phyloP scores from a whole-genome alignment of 2,329 filamentous ascomycete genomes.

The Fusarium sulawesiense region DNA sequence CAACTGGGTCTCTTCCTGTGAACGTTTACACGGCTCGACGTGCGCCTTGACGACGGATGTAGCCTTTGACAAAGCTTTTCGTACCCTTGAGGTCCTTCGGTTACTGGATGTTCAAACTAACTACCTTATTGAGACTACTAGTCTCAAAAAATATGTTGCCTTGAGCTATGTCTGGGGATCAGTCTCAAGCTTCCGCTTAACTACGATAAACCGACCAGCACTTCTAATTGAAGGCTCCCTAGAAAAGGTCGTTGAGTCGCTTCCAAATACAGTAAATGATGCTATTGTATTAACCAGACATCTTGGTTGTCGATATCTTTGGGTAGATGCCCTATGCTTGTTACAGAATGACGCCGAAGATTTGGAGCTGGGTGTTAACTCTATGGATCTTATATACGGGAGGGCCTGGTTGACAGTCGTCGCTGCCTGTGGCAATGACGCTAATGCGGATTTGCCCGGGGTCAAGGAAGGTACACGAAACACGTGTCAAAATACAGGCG shows the following conservation, averaged over 20 bases:
- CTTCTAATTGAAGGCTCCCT: background rate
- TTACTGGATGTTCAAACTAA: background rate
- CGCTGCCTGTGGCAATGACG: conserved; percentile 19
- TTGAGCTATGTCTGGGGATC: conserved; percentile 29
- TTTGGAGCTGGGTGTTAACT: background rate
- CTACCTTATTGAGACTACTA: background rate
- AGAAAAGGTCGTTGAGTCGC: fast-evolving
- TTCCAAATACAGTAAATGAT: conserved; percentile 8
- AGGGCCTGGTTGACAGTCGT: conserved; percentile 21
- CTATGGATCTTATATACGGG: conserved; percentile 29
- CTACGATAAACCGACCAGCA: background rate
- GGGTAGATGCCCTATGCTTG: conserved; percentile 11
- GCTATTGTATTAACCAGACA: background rate
- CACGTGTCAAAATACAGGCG: fast-evolving
- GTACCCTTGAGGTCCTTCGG: background rate
- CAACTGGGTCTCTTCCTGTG: background rate
- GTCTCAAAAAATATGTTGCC: conserved; percentile 3
- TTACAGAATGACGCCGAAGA: conserved; percentile 8
- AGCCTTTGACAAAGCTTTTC: conserved; percentile 5
- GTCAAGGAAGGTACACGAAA: background rate
- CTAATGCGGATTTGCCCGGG: conserved; percentile 5
- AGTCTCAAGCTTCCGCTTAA: conserved; percentile 14
- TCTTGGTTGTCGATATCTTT: conserved; percentile 13
- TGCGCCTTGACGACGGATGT: background rate
- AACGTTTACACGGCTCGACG: background rate